Conservation (phyloP, 1,139 yeast genomes). For the Protomyces lactucae-debilis region DNA sequence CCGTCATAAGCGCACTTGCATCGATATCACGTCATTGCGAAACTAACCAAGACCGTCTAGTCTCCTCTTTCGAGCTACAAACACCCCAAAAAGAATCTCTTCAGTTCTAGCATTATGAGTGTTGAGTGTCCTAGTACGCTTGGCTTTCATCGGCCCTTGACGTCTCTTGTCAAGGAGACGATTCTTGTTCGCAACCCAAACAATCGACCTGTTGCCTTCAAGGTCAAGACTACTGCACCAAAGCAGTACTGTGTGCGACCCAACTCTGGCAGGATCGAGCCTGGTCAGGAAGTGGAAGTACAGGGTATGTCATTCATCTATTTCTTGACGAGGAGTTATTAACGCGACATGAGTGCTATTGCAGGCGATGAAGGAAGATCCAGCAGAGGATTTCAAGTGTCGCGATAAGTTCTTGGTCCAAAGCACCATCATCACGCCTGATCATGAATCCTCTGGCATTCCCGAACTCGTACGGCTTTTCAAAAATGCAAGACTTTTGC, state of each 20-base stretch:
- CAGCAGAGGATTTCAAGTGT: slow-evolving; percentile 67
- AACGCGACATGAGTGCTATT: slow-evolving; percentile 49
- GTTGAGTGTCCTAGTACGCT: slow-evolving; percentile 28
- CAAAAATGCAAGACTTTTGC: not conserved
- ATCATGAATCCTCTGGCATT: slow-evolving; percentile 30
- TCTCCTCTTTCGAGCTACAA: too few species aligned
- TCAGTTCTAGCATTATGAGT: slow-evolving; percentile 7
- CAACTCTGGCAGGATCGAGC: slow-evolving; percentile 30
- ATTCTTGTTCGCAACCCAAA: slow-evolving; percentile 29
- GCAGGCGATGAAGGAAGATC: slow-evolving; percentile 75
- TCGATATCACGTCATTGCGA: too few species aligned
- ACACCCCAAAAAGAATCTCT: too few species aligned
- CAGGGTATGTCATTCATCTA: slow-evolving; percentile 10
- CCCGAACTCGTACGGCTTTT: slow-evolving; percentile 25
- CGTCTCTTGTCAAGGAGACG: slow-evolving; percentile 29
- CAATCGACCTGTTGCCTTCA: slow-evolving; percentile 64
- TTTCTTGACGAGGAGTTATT: not conserved
- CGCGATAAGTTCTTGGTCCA: slow-evolving; percentile 90
- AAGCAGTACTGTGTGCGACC: slow-evolving; percentile 46
- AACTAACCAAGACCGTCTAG: too few species aligned
- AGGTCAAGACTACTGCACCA: slow-evolving; percentile 98
- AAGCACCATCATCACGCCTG: slow-evolving; percentile 59
- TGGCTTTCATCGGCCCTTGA: slow-evolving; percentile 29
- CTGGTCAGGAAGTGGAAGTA: slow-evolving; percentile 30
- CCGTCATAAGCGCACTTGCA: too few species aligned